Evolutionary conservation across 805 yeast genomes (phyloP).

Genomic region (Myxozyma udenii): DNA sequence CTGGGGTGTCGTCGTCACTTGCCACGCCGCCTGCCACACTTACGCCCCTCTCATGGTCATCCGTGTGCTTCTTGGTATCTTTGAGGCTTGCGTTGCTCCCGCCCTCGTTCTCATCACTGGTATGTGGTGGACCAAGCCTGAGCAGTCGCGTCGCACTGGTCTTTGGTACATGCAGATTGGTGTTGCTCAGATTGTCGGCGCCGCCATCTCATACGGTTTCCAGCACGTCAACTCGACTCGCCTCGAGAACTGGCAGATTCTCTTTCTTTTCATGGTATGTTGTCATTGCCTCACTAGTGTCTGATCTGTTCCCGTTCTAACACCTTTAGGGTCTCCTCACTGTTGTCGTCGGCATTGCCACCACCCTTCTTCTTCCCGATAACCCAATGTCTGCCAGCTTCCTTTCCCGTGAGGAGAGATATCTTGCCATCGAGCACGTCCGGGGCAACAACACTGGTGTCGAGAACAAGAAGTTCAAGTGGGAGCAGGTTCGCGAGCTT

Average conservation of each 20-base stretch:
- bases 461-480: constrained; percentile 54
- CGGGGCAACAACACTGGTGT: constrained; percentile 57
- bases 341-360: constrained; percentile 48
- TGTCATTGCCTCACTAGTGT: neutral
- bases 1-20: constrained; percentile 50
- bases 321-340: constrained; percentile 51
- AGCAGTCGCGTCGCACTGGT: constrained; percentile 51
- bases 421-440: constrained; percentile 51
- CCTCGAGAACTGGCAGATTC: constrained; percentile 49
- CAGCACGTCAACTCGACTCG: constrained; percentile 43
- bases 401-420: constrained; percentile 46
- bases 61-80: constrained; percentile 49
- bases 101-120: constrained; percentile 55
- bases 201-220: constrained; percentile 57
- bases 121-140: constrained; percentile 50
- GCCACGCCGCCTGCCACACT: constrained; percentile 44
- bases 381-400: constrained; percentile 45
- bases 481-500: constrained; percentile 53
- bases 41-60: constrained; percentile 48
- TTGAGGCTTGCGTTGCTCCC: constrained; percentile 54
- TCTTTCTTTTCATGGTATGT: constrained; percentile 44
- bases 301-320: too few relatives aligned
- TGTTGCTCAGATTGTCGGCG: constrained; percentile 49
- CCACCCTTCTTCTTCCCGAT: constrained; percentile 51
- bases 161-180: constrained; percentile 43